phyloP scores from a whole-genome alignment of 805 yeast species.

The Saturnispora mendoncae region DNA sequence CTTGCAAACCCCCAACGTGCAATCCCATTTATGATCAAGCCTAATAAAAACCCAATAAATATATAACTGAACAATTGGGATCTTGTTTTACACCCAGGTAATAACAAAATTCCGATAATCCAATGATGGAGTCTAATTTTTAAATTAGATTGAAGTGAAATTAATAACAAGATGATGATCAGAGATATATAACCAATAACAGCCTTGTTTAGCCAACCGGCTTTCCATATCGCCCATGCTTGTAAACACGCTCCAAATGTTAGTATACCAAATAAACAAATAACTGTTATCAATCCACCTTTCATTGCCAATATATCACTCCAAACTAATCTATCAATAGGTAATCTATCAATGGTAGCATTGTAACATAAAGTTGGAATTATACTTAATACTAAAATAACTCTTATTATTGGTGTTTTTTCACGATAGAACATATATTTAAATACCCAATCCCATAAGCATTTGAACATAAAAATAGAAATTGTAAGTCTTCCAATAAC shows the following conservation, averaged over 20 bases:
- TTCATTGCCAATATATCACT: slow-evolving; percentile 66
- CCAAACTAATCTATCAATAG: slow-evolving; percentile 74
- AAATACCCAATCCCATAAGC: slow-evolving; percentile 11
- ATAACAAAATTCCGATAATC: slow-evolving; percentile 62
- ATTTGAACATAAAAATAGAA: slow-evolving; percentile 43
- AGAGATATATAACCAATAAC: slow-evolving; percentile 42
- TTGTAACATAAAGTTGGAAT: slow-evolving; percentile 51
- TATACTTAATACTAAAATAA: background rate
- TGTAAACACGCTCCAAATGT: slow-evolving; percentile 57
- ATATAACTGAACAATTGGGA: slow-evolving; percentile 55
- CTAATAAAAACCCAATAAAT: slow-evolving; percentile 79
- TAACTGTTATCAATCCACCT: slow-evolving; percentile 63
- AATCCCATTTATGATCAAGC: slow-evolving; percentile 74
- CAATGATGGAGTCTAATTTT: slow-evolving; percentile 74
- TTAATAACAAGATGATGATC: slow-evolving; percentile 35
- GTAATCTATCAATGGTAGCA: slow-evolving; percentile 78
- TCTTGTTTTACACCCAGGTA: slow-evolving; percentile 78
- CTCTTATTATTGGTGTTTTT: background rate
- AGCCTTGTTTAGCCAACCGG: slow-evolving; percentile 58
- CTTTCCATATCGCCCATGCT: slow-evolving; percentile 70
- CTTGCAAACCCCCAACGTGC: slow-evolving; percentile 93
- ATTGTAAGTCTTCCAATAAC: slow-evolving; percentile 54
- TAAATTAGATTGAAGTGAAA: slow-evolving; percentile 46
- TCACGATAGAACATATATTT: background rate
- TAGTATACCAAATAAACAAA: slow-evolving; percentile 40